Evolutionary conservation across 495 filamentous ascomycete species (phyloP).

Genomic region (Tuber aestivum): DNA sequence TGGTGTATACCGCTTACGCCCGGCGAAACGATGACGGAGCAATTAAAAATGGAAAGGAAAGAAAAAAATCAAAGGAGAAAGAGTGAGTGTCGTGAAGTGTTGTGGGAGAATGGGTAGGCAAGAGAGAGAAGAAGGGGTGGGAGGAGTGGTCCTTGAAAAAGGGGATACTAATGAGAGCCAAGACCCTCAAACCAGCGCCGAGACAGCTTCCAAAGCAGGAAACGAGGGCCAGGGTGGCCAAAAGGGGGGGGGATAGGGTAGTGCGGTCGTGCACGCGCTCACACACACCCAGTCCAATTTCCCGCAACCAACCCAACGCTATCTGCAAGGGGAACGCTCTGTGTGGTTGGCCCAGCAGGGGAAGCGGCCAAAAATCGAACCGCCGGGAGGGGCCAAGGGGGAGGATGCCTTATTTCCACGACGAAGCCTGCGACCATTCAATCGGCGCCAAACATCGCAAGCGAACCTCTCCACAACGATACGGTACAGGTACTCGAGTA

Average conservation of each 20-base stretch:
- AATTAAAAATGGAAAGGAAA: conserved; percentile 22
- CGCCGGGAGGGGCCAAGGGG: not conserved
- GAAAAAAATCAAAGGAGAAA: conserved; percentile 14
- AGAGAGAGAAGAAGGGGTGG: conserved; percentile 9
- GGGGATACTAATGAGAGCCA: conserved; percentile 14
- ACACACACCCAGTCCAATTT: conserved; percentile 34
- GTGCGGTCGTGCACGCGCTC: conserved; percentile 12
- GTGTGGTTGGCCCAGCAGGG: conserved; percentile 18
- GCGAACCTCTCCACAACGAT: not conserved
- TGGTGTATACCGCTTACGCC: conserved; percentile 27
- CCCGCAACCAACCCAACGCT: conserved; percentile 9
- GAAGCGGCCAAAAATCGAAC: not conserved
- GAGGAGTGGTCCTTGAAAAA: conserved; percentile 23
- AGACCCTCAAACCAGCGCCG: conserved; percentile 17
- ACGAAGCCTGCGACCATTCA: not conserved
- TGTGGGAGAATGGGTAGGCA: conserved; percentile 16
- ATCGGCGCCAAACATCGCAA: not conserved
- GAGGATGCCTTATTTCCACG: not conserved
- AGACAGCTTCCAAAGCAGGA: conserved; percentile 24
- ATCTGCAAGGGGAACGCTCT: conserved; percentile 28
- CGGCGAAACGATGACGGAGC: conserved; percentile 30
- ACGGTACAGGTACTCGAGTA: no score
- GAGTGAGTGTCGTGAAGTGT: conserved; percentile 34
- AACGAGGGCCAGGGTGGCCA: conserved; percentile 22
- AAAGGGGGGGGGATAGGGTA: conserved; percentile 15